Conservation (phyloP, 2,329 filamentous ascomycete genomes). For the Penicillium thymicola region DNA sequence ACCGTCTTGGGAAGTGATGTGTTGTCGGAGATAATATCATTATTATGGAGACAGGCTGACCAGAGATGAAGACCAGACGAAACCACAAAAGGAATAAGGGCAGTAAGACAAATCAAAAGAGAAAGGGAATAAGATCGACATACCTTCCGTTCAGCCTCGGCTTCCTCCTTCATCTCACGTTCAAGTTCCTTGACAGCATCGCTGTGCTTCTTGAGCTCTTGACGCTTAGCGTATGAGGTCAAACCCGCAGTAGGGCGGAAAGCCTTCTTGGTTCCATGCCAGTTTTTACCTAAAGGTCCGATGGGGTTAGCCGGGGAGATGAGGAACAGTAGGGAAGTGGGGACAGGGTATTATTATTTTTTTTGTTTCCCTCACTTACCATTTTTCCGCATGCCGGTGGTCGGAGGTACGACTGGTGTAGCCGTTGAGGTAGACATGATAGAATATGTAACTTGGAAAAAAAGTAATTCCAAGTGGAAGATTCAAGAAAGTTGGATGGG, state of each 20-base stretch:
- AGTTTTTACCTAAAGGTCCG: slow-evolving; percentile 75
- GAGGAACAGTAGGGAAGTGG: slow-evolving; percentile 13
- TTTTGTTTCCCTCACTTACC: slow-evolving; percentile 51
- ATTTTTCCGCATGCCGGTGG: slow-evolving; percentile 75
- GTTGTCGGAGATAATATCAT: not conserved
- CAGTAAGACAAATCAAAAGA: not conserved
- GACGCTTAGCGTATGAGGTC: slow-evolving; percentile 73
- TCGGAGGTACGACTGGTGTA: slow-evolving; percentile 28
- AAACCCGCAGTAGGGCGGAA: slow-evolving; percentile 80
- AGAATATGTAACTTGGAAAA: not conserved
- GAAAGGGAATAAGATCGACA: slow-evolving; percentile 21
- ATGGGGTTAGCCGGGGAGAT: slow-evolving; percentile 15
- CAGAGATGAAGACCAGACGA: not conserved
- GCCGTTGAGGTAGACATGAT: slow-evolving; percentile 46
- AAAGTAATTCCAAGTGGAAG: not conserved
- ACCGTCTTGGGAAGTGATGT: slow-evolving; percentile 3
- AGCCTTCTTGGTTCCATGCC: slow-evolving; percentile 77
- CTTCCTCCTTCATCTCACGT: slow-evolving; percentile 93
- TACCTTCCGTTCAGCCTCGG: slow-evolving; percentile 83
- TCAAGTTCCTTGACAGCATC: slow-evolving; percentile 86
- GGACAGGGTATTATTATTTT: slow-evolving; percentile 1
- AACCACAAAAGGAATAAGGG: not conserved
- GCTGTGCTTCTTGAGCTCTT: slow-evolving; percentile 65
- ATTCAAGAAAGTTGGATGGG: not conserved
- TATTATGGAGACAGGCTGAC: not conserved